Base-by-base conservation (phyloP, 306 rosid genomes). In the Delonix regia region DNA sequence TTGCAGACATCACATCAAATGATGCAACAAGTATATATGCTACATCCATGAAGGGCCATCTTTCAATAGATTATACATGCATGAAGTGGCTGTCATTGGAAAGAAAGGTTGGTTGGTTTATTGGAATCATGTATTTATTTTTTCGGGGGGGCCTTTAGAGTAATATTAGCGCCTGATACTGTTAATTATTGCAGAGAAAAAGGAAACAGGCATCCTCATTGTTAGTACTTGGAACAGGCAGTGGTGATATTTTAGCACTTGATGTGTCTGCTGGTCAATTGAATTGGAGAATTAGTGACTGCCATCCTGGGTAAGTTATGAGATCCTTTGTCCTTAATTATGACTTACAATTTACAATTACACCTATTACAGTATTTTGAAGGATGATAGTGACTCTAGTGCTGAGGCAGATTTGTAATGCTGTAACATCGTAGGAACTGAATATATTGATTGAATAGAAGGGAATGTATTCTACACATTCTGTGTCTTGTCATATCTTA, bases 11-110 rank as follows among this genome's bases (percentile, higher is more conserved):
- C 21, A 69, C 83, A 5, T 82, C 92, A 73, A 77, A 87, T 12
- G 90, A 87, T 71, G 82, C 88, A 36, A 80, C 88, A n/a, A 83
- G 80, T 71, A 77, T 76, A 24, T 83, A 75, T 59, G 71, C 86
- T n/a, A 81, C 82, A 51, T 82, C 88, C 57, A 77, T 73, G 14
- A 91, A 86, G 63, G 99, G 98, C n/a, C 99, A 92, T 61, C 98
- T 95, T 42, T 91, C 99, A 5, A 83, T 95, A 59, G 99, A 95
- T 81, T 95, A 91, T 73, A 95, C 97, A 0, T 95, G 99, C 90
- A 93, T 95, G 94, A 91, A 88, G 76, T 95, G 98, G 98, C 76
- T 89, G 44, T 91, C 90, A 62, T 75, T 88, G 41, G 88, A 91
- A 71, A 82, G 65, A 85, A 95, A 93, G 98, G 98, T 94, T 25